Conservation (phyloP, 345 rosid species). For the Rhizophora mangle region DNA sequence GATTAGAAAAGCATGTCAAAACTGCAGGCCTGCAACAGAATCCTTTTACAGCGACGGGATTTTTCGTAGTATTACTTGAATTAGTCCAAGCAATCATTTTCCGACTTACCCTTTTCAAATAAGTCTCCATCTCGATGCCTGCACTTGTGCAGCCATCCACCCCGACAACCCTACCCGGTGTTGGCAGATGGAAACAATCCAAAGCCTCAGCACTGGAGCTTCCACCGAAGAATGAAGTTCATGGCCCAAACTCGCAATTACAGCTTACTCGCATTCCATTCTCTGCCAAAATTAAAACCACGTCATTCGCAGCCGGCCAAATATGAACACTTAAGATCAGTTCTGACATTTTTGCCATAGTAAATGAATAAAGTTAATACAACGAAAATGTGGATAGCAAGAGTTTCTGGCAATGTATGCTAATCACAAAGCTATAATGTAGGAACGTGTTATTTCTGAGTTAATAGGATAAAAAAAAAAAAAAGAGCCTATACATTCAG, state of each 20-base stretch:
- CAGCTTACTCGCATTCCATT: not conserved
- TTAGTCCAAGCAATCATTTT: conserved; percentile 11
- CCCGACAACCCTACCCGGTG: conserved; percentile 1
- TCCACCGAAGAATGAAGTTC: not conserved
- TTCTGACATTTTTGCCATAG: not conserved
- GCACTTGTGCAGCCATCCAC: conserved; percentile 17
- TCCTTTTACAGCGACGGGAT: conserved; percentile 16
- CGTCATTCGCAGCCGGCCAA: not conserved
- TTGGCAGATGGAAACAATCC: not conserved
- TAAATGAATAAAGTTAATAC: too few species aligned
- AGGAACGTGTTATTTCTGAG: too few species aligned
- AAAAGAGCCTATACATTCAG: too few species aligned
- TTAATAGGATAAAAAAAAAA: too few species aligned
- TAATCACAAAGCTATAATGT: too few species aligned
- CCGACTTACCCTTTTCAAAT: conserved; percentile 1
- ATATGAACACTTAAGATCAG: not conserved
- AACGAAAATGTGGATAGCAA: too few species aligned
- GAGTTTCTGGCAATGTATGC: too few species aligned
- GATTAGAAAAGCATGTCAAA: conserved; percentile 14
- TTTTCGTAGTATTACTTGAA: conserved; percentile 12
- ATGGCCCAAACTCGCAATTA: too few species aligned
- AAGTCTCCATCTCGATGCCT: conserved; percentile 6
- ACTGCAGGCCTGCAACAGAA: conserved; percentile 11
- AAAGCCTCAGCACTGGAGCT: not conserved
- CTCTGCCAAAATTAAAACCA: not conserved